Evolutionary conservation across 345 rosid genomes (phyloP), one percentile per base, ranked within the genome.

Genomic region (Boechera retrofracta): DNA sequence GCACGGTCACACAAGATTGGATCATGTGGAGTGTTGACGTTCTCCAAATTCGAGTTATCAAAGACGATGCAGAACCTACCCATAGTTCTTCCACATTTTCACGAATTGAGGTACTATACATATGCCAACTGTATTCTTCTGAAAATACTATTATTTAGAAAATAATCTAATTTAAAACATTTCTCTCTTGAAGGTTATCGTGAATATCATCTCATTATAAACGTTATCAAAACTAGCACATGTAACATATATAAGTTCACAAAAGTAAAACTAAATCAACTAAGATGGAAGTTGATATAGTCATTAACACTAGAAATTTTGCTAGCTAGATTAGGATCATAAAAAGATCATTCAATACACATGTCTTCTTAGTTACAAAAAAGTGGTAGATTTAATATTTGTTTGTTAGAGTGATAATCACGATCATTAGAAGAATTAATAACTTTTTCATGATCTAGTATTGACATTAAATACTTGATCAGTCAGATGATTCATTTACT

Each of bases 1-100:
- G 95, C 28, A 65, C 83, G 10, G 29, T 82, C 0, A 85, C 92
- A 2, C 85, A 82, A 47, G 88, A 88, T 48, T 93, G 98, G 97
- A 18, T 89, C 35, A 68, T 91, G 33, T 93, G 97, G 98, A 83
- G 68, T 15, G 79, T 91, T 7, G 98, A 93, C 63, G 62, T 91
- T 57, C 35, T 91, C 2, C 80, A 82, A 80, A 36, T 86, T 5
- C 71, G 71, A 35, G 54, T 77, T 36, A 18, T 13, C 67, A 77
- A 64, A 49, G 76, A 71, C 45, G 76, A 71, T 54, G 11, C 24
- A 45, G 76, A 64, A 12, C 69, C 69, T 32, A 60, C 70, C 1
- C 78, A 75, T 57, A 57, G n/a, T 31, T 76, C 69, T 69, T 76
- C 75, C 24, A 33, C 69, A 0, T 69, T 61, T 62, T 76, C 75